Base-by-base conservation (phyloP, 202 grass and related monocot genomes). In the Tripidium arundinaceum region DNA sequence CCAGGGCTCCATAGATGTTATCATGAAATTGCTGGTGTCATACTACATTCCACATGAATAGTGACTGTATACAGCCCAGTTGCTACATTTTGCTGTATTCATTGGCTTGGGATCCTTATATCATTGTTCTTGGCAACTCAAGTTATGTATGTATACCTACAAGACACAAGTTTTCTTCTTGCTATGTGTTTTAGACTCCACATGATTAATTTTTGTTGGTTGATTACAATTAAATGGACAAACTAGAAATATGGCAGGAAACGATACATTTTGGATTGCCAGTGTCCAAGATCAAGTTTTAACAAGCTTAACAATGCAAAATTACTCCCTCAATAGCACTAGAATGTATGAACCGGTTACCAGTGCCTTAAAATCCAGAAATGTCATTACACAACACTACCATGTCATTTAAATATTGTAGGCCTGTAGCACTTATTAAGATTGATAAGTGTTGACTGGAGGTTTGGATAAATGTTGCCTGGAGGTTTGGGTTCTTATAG, bases 131-230 rank as follows among this genome's bases (percentile, higher is more conserved):
- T 13, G 31, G 40, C 11, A 13, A 77, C 9, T 47, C 55, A 38
- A 71, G 64, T 82, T 41, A 28, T 64, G 24, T n/a, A n/a, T n/a
- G n/a, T 74, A 19, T 33, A 10, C 34, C 8, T 27, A 42, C 42
- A 21, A 59, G 29, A 34, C 16, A 41, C 2, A 31, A 18, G 12
- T 55, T 42, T 59, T 49, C 12, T 63, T 63, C 26, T 70, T 79
- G 22, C 19, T 26, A 43, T 36, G 15, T 57, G 19, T 46, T 83
- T 71, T 27, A 77, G 29, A 37, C 18, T 68, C 68, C 12, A 41
- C 50, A 13, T 64, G 62, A 6, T 73, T 68, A 27, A 2, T 77
- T 57, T 87, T 42, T 70, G 19, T 40, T 62, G 59, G 38, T 77
- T 55, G 8, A 18, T 70, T 76, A 54, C 11, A 45, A 12, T 26